phyloP scores from a whole-genome alignment of 345 rosid species.

The Salix viminalis region DNA sequence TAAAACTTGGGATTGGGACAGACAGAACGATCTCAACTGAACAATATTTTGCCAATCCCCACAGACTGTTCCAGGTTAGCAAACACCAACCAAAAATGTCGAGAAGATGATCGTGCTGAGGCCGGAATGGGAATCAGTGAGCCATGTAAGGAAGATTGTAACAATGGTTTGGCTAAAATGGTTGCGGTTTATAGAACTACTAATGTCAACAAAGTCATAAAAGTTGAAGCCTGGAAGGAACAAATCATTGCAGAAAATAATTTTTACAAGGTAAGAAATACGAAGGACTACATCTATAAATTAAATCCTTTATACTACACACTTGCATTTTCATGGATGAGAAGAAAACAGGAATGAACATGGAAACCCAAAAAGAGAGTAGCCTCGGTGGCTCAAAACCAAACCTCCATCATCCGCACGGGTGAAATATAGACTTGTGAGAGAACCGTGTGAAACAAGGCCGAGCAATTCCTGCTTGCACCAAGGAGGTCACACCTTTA shows the following conservation, averaged over 20 bases:
- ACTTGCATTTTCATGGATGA: constrained; percentile 18
- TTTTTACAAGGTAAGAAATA: constrained; percentile 19
- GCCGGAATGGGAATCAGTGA: background rate
- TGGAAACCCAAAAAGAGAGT: constrained; percentile 10
- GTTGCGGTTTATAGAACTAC: background rate
- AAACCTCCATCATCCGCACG: constrained; percentile 5
- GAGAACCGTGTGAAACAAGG: constrained; percentile 7
- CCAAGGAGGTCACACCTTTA: constrained; percentile 4
- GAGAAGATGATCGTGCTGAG: background rate
- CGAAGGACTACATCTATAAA: constrained; percentile 26
- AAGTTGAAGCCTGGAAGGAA: background rate
- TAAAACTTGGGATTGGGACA: no score
- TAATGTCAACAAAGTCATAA: background rate
- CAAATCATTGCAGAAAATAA: constrained; percentile 27
- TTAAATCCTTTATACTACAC: constrained; percentile 42
- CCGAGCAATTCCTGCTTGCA: constrained; percentile 12
- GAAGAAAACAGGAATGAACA: constrained; percentile 6
- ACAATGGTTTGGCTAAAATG: background rate
- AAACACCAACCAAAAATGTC: background rate
- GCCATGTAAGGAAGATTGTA: background rate
- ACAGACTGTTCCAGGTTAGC: background rate
- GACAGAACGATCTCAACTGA: background rate
- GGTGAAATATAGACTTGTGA: background rate
- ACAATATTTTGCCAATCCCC: background rate
- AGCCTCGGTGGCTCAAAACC: constrained; percentile 11